phyloP scores from a whole-genome alignment of 2,329 filamentous ascomycete genomes.

The Fusarium udum region DNA sequence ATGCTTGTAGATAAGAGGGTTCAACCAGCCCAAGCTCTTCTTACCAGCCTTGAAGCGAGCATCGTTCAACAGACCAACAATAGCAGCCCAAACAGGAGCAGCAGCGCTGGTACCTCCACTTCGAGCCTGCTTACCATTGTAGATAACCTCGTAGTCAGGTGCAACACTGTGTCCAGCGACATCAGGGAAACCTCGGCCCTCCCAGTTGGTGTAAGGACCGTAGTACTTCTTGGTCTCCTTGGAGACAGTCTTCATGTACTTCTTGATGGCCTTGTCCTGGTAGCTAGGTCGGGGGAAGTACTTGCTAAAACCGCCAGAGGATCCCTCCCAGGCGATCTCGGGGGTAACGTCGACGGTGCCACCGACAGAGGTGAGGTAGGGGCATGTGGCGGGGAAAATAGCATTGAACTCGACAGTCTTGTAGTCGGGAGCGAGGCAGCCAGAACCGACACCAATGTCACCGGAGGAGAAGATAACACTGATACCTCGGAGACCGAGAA shows the following conservation, averaged over 20 bases:
- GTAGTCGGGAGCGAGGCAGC: conserved; percentile 20
- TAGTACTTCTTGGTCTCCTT: conserved; percentile 49
- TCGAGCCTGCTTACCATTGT: conserved; percentile 37
- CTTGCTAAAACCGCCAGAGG: conserved; percentile 60
- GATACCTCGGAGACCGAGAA: conserved; percentile 20
- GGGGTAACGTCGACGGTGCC: conserved; percentile 61
- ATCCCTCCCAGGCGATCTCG: conserved; percentile 54
- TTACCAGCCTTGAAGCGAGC: conserved; percentile 55
- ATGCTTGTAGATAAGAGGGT: conserved; percentile 54
- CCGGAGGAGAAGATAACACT: conserved; percentile 55
- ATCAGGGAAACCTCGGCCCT: conserved; percentile 57
- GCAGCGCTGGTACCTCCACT: conserved; percentile 54
- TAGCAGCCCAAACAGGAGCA: conserved; percentile 58
- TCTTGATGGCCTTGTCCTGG: conserved; percentile 53
- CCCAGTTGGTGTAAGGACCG: conserved; percentile 45
- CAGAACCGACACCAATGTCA: conserved; percentile 35
- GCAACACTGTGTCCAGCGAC: conserved; percentile 57
- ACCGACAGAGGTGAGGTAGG: conserved; percentile 61
- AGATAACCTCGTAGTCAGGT: conserved; percentile 58
- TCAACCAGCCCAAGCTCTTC: conserved; percentile 59
- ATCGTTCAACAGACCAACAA: conserved; percentile 61
- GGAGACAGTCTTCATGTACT: conserved; percentile 50
- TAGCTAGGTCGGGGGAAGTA: conserved; percentile 59
- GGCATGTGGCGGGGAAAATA: conserved; percentile 54
- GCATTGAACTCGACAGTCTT: conserved; percentile 46